phyloP scores from a whole-genome alignment of 768 basidiomycete genomes.

The Boletus huronensis region DNA sequence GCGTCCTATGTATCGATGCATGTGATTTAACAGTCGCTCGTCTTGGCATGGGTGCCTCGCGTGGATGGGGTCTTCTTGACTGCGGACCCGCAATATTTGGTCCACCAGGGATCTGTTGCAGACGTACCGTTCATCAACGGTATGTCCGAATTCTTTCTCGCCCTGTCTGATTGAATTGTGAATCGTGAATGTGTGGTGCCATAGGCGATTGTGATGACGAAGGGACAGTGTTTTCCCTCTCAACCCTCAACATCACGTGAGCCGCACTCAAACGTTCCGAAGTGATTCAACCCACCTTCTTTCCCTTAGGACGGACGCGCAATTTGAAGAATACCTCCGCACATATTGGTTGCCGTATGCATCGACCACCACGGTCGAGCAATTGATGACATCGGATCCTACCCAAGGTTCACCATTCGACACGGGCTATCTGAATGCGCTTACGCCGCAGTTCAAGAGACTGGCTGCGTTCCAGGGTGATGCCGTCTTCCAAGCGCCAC shows the following conservation, averaged over 20 bases:
- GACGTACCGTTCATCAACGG: slow-evolving; percentile 9
- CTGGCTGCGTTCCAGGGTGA: slow-evolving; percentile 51
- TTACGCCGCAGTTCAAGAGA: slow-evolving; percentile 50
- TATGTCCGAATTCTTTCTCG: no score
- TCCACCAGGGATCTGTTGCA: slow-evolving; percentile 34
- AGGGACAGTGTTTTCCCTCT: slow-evolving; percentile 43
- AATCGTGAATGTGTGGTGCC: no score
- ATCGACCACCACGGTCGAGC: slow-evolving; percentile 20
- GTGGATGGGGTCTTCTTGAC: slow-evolving; percentile 40
- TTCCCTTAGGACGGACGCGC: slow-evolving; percentile 17
- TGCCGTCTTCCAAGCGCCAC: slow-evolving; percentile 46
- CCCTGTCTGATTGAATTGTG: no score
- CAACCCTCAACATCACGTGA: slow-evolving; percentile 48
- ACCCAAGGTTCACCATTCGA: slow-evolving; percentile 51
- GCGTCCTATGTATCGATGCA: not conserved
- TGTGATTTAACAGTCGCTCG: slow-evolving; percentile 17
- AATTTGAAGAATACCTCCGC: slow-evolving; percentile 32
- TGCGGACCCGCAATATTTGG: slow-evolving; percentile 29
- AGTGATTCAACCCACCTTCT: not conserved
- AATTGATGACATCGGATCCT: slow-evolving; percentile 30
- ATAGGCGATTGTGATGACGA: slow-evolving; percentile 43
- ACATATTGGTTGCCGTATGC: slow-evolving; percentile 29
- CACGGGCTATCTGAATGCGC: slow-evolving; percentile 42
- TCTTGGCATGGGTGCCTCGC: slow-evolving; percentile 36
- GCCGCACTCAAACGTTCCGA: not conserved